Percentiles rank a stretch among this genome's conserved stretches.
Evolutionary conservation across 2,329 filamentous ascomycete species (phyloP).

Genomic region (Phaeosphaeriaceae sp.): DNA sequence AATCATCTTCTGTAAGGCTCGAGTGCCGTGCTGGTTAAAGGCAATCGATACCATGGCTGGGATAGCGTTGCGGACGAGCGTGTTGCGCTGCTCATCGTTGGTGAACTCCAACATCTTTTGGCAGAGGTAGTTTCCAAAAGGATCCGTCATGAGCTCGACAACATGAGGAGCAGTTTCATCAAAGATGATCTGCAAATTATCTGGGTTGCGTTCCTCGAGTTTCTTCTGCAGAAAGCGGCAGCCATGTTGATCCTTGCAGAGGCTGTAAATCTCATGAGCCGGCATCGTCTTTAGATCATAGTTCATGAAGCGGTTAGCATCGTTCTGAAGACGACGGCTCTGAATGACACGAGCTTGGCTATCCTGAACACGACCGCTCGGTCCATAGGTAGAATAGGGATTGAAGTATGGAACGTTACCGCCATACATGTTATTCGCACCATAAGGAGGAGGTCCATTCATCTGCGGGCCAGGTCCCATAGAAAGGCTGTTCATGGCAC

Average conservation of each 20-base stretch:
- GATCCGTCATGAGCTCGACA: slow-evolving; percentile 96
- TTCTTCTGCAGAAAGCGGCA: slow-evolving; percentile 98
- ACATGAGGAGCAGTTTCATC: slow-evolving; percentile 91
- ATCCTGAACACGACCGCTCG: slow-evolving; percentile 66
- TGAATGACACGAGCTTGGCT: slow-evolving; percentile 78
- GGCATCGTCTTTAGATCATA: slow-evolving; percentile 79
- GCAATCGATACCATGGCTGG: slow-evolving; percentile 90
- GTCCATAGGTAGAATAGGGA: slow-evolving; percentile 47
- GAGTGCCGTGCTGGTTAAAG: slow-evolving; percentile 94
- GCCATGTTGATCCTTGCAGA: slow-evolving; percentile 98
- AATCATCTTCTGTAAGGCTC: slow-evolving; percentile 99
- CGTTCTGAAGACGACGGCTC: slow-evolving; percentile 74
- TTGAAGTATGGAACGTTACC: slow-evolving; percentile 29
- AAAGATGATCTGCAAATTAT: slow-evolving; percentile 92
- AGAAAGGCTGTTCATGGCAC: slow-evolving; percentile 70
- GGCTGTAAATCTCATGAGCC: slow-evolving; percentile 78
- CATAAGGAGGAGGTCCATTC: slow-evolving; percentile 35
- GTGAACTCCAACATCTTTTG: slow-evolving; percentile 97
- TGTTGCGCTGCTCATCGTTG: slow-evolving; percentile 92
- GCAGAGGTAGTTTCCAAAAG: slow-evolving; percentile 98
- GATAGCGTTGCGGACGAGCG: slow-evolving; percentile 87
- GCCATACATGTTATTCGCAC: slow-evolving; percentile 31
- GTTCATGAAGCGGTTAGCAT: slow-evolving; percentile 78
- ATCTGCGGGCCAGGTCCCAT: slow-evolving; percentile 49
- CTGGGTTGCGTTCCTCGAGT: slow-evolving; percentile 84